Base-by-base conservation (phyloP, 805 yeast genomes). In the Priceomyces haplophilus region DNA sequence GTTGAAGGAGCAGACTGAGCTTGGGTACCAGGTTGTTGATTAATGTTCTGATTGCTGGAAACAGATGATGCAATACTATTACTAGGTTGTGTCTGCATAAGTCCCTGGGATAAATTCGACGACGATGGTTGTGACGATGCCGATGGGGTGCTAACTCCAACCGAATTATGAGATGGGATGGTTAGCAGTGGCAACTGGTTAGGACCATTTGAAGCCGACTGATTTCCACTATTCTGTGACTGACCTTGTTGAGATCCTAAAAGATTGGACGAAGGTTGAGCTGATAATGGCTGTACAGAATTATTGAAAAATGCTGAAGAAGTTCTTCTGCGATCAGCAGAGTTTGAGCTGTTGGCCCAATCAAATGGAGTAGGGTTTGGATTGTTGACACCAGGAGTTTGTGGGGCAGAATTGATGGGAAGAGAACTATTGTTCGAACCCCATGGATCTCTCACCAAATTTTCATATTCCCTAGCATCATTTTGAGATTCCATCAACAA, bases 291-390 rank as follows among this genome's bases (percentile, higher is more conserved):
- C n/a, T 45, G 27, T 20, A 44, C 40, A 30, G 59, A 48, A 36
- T 56, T 61, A 43, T 62, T 72, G 64, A 77, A 78, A 54, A 78
- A 78, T 12, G 76, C 75, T 25, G 80, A 74, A 8, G 76, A 67
- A 36, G 77, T 74, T 66, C 82, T 69, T 64, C 81, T 69, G 53
- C 79, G 69, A 47, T 74, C 67, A 34, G 40, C 32, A 31, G 43
- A 16, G 16, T 34, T 36, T 18, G 50, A 25, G 34, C 32, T 71
- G 18, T 30, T 41, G 16, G 44, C 21, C 76, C 77, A 71, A 5
- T 67, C 72, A 38, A 60, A 49, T n/a, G 58, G 53, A 18, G 47
- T 42, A 38, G 48, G 52, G 16, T 50, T 16, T 13, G 34, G 21
- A 3, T 39, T 21, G 24, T 40, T 49, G 6, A 51, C 44, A 2